Percentiles rank a stretch among this genome's conserved stretches.
These are phyloP conservation scores for Hippophae tibetana DNA, from an alignment of 306 rosid species.

Conservation along the genomic window DNA sequence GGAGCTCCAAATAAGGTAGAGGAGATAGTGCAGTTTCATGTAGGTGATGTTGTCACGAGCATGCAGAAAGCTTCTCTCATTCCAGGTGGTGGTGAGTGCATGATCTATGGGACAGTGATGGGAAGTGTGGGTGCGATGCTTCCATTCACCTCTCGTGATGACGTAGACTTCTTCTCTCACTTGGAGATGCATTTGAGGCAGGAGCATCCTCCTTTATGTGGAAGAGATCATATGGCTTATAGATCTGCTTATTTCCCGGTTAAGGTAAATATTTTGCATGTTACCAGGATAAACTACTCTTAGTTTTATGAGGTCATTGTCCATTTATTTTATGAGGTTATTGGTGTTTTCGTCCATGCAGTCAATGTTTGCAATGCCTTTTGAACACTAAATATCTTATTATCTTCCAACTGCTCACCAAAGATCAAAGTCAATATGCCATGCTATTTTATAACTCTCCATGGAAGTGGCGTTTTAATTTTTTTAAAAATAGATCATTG, in stretches of 20 bases:
- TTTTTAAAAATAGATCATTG: no score
- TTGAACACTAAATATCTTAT: no score
- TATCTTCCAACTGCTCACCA: no score
- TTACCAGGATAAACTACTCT: no score
- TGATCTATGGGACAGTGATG: constrained; percentile 87
- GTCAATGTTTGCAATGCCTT: no score
- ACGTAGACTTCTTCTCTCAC: constrained; percentile 93
- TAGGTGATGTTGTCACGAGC: constrained; percentile 70
- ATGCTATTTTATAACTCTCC: no score
- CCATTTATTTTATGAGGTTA: no score
- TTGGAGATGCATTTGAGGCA: constrained; percentile 98
- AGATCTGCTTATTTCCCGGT: constrained; percentile 95
- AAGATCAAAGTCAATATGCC: no score
- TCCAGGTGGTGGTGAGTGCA: constrained; percentile 93
- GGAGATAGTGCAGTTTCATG: constrained; percentile 88
- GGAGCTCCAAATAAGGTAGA: constrained; percentile 46
- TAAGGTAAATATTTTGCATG: constrained; percentile 41
- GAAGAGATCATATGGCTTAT: constrained; percentile 97
- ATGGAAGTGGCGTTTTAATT: no score
- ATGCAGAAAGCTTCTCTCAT: constrained; percentile 94
- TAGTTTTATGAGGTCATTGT: no score
- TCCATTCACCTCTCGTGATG: constrained; percentile 92
- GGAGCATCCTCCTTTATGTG: constrained; percentile 91
- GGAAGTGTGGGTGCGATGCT: constrained; percentile 94
- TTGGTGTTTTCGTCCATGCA: no score